phyloP scores from a whole-genome alignment of 352 stramenopile genomes.

The Phytophthora pinifolia region DNA sequence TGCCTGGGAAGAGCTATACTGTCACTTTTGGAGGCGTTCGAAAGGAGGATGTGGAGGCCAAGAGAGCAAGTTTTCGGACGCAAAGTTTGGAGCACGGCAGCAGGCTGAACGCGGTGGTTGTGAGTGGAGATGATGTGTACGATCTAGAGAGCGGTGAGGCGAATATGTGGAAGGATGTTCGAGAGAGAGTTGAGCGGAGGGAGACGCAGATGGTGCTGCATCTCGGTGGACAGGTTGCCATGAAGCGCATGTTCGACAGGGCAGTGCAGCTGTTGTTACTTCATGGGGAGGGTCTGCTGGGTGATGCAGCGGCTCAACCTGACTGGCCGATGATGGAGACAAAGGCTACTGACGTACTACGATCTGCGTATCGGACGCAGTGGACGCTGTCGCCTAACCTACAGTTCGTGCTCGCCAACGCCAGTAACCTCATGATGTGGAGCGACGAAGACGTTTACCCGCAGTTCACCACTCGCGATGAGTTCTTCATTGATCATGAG shows the following conservation, averaged over 20 bases:
- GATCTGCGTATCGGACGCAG: slow-evolving; percentile 67
- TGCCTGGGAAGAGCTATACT: slow-evolving; percentile 54
- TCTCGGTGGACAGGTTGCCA: slow-evolving; percentile 66
- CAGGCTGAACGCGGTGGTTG: slow-evolving; percentile 31
- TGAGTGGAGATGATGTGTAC: slow-evolving; percentile 56
- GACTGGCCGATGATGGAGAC: slow-evolving; percentile 52
- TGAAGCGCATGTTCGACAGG: slow-evolving; percentile 73
- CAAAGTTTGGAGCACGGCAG: slow-evolving; percentile 36
- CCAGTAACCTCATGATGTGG: slow-evolving; percentile 85
- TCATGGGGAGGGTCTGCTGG: slow-evolving; percentile 33
- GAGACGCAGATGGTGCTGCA: slow-evolving; percentile 54
- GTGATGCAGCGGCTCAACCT: slow-evolving; percentile 1
- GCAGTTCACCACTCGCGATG: slow-evolving; percentile 47
- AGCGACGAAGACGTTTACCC: slow-evolving; percentile 75
- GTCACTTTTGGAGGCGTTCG: slow-evolving; percentile 62
- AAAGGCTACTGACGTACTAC: slow-evolving; percentile 49
- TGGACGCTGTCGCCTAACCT: slow-evolving; percentile 55
- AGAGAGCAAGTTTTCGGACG: slow-evolving; percentile 49
- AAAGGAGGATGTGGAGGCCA: slow-evolving; percentile 33
- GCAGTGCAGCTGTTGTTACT: slow-evolving; percentile 59
- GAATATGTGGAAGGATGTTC: slow-evolving; percentile 52
- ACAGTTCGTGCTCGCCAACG: slow-evolving; percentile 56
- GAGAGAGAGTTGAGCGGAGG: slow-evolving; percentile 32
- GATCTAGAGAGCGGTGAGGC: slow-evolving; percentile 43
- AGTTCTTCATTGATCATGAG: slow-evolving; percentile 63